These are phyloP conservation scores for Lachancea cidri DNA, from an alignment of 805 yeast species.

Conservation along the genomic window DNA sequence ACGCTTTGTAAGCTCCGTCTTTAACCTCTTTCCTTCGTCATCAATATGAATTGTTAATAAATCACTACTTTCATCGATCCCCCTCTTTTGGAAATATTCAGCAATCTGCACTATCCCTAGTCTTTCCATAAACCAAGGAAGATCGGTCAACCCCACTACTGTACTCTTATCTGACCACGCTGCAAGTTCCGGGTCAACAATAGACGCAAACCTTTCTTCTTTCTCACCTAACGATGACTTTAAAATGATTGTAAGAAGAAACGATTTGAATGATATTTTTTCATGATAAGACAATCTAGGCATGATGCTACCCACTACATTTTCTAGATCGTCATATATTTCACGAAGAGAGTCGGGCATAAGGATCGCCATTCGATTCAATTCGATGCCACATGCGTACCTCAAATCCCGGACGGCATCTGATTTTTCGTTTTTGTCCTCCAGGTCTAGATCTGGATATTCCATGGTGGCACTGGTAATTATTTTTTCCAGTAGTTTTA, in stretches of 20 bases:
- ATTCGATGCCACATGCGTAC: slow-evolving; percentile 89
- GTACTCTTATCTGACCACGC: slow-evolving; percentile 94
- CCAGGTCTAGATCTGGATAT: slow-evolving; percentile 51
- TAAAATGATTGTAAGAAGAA: slow-evolving; percentile 85
- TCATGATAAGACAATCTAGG: slow-evolving; percentile 83
- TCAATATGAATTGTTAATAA: slow-evolving; percentile 80
- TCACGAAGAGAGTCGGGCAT: slow-evolving; percentile 87
- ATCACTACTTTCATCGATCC: slow-evolving; percentile 72
- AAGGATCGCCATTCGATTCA: slow-evolving; percentile 86
- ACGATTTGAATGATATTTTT: slow-evolving; percentile 88
- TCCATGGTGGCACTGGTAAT: slow-evolving; percentile 80
- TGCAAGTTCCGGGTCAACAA: slow-evolving; percentile 87
- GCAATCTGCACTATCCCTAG: slow-evolving; percentile 93
- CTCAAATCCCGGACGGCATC: slow-evolving; percentile 83
- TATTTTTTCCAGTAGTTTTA: slow-evolving; percentile 78
- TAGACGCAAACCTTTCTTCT: slow-evolving; percentile 70
- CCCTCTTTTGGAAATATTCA: slow-evolving; percentile 77
- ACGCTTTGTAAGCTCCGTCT: slow-evolving; percentile 73
- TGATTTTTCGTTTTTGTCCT: slow-evolving; percentile 59
- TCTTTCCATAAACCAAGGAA: slow-evolving; percentile 98
- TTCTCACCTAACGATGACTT: slow-evolving; percentile 71
- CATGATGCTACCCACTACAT: slow-evolving; percentile 68
- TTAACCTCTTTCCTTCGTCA: slow-evolving; percentile 73
- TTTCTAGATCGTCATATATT: slow-evolving; percentile 77
- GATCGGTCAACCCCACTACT: slow-evolving; percentile 78